phyloP scores from a whole-genome alignment of 2,329 filamentous ascomycete species.

The Ceratocystis ficicola region DNA sequence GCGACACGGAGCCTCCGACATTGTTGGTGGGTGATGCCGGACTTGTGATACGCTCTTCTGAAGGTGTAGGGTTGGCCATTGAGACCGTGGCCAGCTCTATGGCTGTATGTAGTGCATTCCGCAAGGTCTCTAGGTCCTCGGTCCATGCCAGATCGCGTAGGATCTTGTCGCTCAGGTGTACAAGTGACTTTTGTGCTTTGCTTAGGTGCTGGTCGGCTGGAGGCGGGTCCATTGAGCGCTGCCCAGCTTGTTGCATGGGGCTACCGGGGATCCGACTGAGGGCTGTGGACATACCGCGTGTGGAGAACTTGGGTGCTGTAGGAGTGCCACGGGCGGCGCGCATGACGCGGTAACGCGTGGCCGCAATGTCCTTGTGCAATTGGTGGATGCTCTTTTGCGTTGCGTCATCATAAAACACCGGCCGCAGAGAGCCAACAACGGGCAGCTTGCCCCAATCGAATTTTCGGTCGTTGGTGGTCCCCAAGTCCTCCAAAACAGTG shows the following conservation, averaged over 20 bases:
- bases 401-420: conserved; percentile 15
- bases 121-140: conserved; percentile 12
- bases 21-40: neutral
- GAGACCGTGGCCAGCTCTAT: neutral
- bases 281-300: neutral
- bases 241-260: neutral
- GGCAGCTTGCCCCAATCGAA: conserved; percentile 20
- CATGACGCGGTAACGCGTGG: conserved; percentile 17
- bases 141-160: conserved; percentile 16
- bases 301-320: conserved; percentile 11
- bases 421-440: conserved; percentile 11
- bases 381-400: conserved; percentile 8
- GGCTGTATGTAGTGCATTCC: neutral
- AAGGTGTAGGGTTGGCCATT: neutral
- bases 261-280: conserved; percentile 1
- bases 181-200: conserved; percentile 18
- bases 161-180: conserved; percentile 17
- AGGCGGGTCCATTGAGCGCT: conserved; percentile 3
- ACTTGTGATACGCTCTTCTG: neutral
- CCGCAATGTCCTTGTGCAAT: conserved; percentile 15
- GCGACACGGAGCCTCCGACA: neutral
- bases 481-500: conserved; percentile 8
- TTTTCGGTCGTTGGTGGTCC: conserved; percentile 14
- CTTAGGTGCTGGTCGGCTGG: conserved; percentile 19
- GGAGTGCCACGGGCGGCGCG: conserved; percentile 7